Base-by-base conservation (phyloP, 129 eudicot genomes). In the Lonicera japonica region DNA sequence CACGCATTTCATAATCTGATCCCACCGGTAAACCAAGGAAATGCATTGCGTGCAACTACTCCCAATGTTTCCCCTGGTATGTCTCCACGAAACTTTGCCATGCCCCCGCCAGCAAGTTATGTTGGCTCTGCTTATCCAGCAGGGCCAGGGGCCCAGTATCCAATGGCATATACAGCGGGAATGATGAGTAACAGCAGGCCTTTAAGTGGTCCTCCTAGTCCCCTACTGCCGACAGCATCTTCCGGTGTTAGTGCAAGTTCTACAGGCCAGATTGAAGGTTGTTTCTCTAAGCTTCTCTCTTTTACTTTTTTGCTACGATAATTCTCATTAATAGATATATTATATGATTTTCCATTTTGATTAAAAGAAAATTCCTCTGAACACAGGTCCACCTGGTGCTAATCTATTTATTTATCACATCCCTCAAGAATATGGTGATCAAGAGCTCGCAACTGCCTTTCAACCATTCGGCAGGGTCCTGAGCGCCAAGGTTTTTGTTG, bases 361-460 rank as follows among this genome's bases (percentile, higher is more conserved):
- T 43, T 43, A 43, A 43, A 43, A 3, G 1, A 16, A 50, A 50
- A 70, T 41, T 76, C 9, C 47, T n/a, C 45, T 41, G n/a, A 65
- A 65, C 58, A 64, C 82, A 92, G 96, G 98, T 73, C 98, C 98
- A 63, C 85, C 90, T 54, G 98, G 95, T 57, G 96, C 98, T 63
- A 92, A 87, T 77, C 71, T 92, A 58, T 92, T 92, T 67, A 92
- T 92, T 60, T 92, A 92, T 74, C 91, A 92, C 67, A 92, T 87
- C 68, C 98, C 98, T 60, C 98, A 87, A 84, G 98, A 92, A 67
- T 92, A 68, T 61, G 95, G 91, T 40, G 98, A 92, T 66, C 88
- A 84, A 41, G 95, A 87, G 56, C 95, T 92, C 58, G 96, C 98
- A 22, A 72, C 69, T 66, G 88, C 96, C 29, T 92, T 92, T 73